These are phyloP conservation scores for Hemisphaericaspora nanyangensis DNA, from an alignment of 805 yeast species.

Conservation along the genomic window DNA sequence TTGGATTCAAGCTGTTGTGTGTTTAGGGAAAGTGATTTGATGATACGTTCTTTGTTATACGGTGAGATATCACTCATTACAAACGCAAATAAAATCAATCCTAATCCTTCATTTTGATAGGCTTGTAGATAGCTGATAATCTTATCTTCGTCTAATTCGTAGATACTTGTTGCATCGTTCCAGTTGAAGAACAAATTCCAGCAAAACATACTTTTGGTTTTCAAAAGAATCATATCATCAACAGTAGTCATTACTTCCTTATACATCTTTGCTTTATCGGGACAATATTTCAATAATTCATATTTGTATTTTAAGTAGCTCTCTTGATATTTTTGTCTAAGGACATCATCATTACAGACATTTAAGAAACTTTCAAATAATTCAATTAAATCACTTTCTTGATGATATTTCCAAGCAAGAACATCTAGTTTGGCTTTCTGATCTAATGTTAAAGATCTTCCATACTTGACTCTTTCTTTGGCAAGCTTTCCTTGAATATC, in stretches of 20 bases:
- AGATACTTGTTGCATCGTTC: conserved; percentile 52
- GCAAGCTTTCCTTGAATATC: conserved; percentile 39
- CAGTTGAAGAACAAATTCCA: conserved; percentile 78
- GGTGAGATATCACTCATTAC: conserved; percentile 66
- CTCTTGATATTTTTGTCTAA: conserved; percentile 58
- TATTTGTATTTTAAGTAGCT: conserved; percentile 55
- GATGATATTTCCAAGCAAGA: conserved; percentile 45
- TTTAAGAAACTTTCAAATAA: conserved; percentile 58
- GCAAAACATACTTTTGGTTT: conserved; percentile 55
- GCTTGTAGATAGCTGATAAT: conserved; percentile 49
- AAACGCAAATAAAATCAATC: conserved; percentile 59
- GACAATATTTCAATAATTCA: conserved; percentile 50
- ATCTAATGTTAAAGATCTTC: conserved; percentile 39
- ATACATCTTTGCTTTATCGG: conserved; percentile 37
- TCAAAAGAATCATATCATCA: conserved; percentile 69
- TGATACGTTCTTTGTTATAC: conserved; percentile 36
- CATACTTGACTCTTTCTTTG: conserved; percentile 47
- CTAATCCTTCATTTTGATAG: conserved; percentile 61
- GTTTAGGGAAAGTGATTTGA: conserved; percentile 16
- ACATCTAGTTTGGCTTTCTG: conserved; percentile 35
- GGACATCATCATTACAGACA: conserved; percentile 53
- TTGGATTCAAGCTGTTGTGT: not conserved
- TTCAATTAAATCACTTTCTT: conserved; percentile 47
- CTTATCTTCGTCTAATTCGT: conserved; percentile 41
- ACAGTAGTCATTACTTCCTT: conserved; percentile 51